These are phyloP conservation scores for Alternaria viburni DNA, from an alignment of 2,329 filamentous ascomycete genomes.

Conservation along the genomic window DNA sequence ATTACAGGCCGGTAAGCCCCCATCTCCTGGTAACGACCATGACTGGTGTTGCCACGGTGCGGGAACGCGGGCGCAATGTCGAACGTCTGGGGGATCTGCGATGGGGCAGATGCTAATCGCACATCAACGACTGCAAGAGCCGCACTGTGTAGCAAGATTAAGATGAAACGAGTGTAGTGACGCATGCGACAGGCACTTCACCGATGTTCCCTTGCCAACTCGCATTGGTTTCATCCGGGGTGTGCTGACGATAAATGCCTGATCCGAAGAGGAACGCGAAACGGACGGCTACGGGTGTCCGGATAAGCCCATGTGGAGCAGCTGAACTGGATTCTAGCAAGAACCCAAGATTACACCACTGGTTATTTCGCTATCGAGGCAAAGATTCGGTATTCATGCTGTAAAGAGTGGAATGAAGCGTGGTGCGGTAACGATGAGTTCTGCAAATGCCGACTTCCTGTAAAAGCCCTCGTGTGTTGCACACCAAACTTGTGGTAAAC, in stretches of 20 bases:
- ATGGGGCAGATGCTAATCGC: slow-evolving; percentile 5
- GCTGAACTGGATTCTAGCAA: not conserved
- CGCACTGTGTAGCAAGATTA: not conserved
- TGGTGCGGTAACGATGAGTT: not conserved
- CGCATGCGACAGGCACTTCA: not conserved
- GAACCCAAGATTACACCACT: not conserved
- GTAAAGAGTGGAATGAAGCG: not conserved
- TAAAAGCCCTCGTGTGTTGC: not conserved
- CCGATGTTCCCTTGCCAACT: not conserved
- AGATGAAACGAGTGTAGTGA: slow-evolving; percentile 1
- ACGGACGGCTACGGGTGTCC: not conserved
- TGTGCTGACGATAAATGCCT: slow-evolving; percentile 2
- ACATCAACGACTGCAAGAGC: slow-evolving; percentile 5
- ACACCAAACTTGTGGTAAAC: not conserved
- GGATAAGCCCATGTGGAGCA: not conserved
- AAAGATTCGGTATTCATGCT: not conserved
- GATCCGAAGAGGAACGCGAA: slow-evolving; percentile 2
- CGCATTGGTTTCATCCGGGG: slow-evolving; percentile 5
- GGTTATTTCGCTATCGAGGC: not conserved
- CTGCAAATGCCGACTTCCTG: not conserved
- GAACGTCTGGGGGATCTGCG: slow-evolving; percentile 11
- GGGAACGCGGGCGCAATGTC: not conserved
- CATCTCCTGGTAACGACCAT: not conserved
- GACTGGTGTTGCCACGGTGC: slow-evolving; percentile 3
- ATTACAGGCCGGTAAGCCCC: not conserved